Evolutionary conservation across 805 yeast genomes (phyloP), one percentile per base, ranked within the genome.

Genomic region (Ogataea sp.): DNA sequence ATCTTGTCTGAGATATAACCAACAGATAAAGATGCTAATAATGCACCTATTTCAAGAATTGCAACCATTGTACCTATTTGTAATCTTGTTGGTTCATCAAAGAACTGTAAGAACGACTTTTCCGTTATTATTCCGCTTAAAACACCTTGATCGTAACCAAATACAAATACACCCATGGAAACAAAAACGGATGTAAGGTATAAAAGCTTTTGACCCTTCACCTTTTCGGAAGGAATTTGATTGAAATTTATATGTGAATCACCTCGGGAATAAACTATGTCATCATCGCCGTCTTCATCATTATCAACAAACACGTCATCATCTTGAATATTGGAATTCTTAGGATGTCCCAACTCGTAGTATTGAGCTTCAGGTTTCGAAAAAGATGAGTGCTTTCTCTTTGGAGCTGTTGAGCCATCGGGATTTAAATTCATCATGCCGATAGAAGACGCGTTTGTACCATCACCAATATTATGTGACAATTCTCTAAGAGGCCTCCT

Each of bases 41-140:
- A 66, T 0, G 95, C 95, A 29, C 95, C 95, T 26, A 87, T 66
- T 58, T 87, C 96, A 40, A 87, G 65, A 40, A 87, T 78, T 20
- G 95, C 87, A 15, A 87, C 88, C 75, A 87, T 79, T 5, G 89
- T 73, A 11, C 96, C 96, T 27, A 85, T 73, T 45, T 73, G 69
- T 1, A 85, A 72, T 13, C 88, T 71, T 14, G 78, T 63, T 2
- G 96, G 96, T 40, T 83, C 55, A 48, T 76, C 53, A 59, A 85
- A 87, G 58, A 80, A 83, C 33, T 62, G 62, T 37, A 71, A 68
- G 58, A 87, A 87, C 34, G 80, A 71, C 14, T 67, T 73, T 38
- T 82, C 85, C 2, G 90, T 81, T 40, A 87, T 67, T 30, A 87
- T 75, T 3, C 95, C 90, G 21, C 87, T 78, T 79, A 88, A 83